Percentiles rank a stretch among this genome's conserved stretches.
phyloP scores from a whole-genome alignment of 768 basidiomycete genomes.

The Kwoniella newhampshirensis region DNA sequence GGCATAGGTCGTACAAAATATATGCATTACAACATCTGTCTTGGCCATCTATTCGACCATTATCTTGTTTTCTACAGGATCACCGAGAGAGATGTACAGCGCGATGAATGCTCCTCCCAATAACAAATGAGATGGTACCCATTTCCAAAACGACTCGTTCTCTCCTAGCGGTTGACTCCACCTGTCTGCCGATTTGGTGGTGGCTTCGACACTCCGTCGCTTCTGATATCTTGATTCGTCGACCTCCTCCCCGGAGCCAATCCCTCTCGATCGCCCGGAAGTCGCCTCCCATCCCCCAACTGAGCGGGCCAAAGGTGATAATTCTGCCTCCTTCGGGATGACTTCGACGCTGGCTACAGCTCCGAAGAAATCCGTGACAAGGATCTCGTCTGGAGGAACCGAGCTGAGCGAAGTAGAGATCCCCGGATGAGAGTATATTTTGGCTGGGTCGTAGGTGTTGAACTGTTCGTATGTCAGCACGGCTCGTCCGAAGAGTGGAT shows the following conservation, averaged over 20 bases:
- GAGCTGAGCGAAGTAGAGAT: slow-evolving; percentile 79
- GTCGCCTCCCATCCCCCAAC: not conserved
- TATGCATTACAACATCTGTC: too few species aligned
- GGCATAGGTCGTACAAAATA: too few species aligned
- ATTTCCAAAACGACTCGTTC: not conserved
- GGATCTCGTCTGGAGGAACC: slow-evolving; percentile 62
- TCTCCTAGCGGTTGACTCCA: not conserved
- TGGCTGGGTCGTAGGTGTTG: slow-evolving; percentile 68
- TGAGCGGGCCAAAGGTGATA: slow-evolving; percentile 5
- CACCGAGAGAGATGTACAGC: too few species aligned
- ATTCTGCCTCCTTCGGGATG: slow-evolving; percentile 7
- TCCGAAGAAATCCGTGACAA: slow-evolving; percentile 83
- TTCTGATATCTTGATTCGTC: not conserved
- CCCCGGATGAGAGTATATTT: slow-evolving; percentile 83
- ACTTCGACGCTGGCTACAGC: slow-evolving; percentile 83
- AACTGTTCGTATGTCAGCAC: slow-evolving; percentile 60
- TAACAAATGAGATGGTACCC: too few species aligned
- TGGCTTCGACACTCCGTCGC: too few species aligned
- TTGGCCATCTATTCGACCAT: too few species aligned
- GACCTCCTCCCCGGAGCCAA: not conserved
- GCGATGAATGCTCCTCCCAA: too few species aligned
- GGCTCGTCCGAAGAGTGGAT: not conserved
- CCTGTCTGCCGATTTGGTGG: not conserved
- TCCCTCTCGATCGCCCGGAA: not conserved
- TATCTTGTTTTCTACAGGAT: too few species aligned